These are phyloP conservation scores for Ustilago loliicola DNA, from an alignment of 1,284 basidiomycete species.

Conservation along the genomic window DNA sequence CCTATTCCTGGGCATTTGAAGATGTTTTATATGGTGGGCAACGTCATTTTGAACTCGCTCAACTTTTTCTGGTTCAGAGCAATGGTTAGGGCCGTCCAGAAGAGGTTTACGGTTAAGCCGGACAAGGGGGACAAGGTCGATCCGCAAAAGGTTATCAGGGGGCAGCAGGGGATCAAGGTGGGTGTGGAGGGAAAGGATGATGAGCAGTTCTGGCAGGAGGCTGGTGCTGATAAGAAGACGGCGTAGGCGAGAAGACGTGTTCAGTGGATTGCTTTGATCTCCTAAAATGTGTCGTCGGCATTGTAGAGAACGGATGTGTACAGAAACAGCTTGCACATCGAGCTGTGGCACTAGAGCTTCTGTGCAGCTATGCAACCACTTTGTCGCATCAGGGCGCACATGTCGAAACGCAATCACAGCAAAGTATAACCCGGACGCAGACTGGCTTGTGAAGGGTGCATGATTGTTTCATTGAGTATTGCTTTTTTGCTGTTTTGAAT, in stretches of 20 bases:
- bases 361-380: too few species aligned
- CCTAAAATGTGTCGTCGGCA: not conserved
- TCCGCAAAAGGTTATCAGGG: slow-evolving; percentile 46
- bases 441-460: not conserved
- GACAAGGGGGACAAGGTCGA: slow-evolving; percentile 32
- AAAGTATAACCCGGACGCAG: not conserved
- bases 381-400: too few species aligned
- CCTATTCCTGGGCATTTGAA: slow-evolving; percentile 38
- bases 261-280: not conserved
- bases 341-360: too few species aligned
- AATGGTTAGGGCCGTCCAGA: slow-evolving; percentile 69
- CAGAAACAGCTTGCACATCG: too few species aligned
- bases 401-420: not conserved
- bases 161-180: slow-evolving; percentile 55
- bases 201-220: slow-evolving; percentile 55
- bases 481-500: not conserved
- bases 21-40: slow-evolving; percentile 59
- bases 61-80: slow-evolving; percentile 72
- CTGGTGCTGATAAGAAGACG: slow-evolving; percentile 46
- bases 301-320: too few species aligned
- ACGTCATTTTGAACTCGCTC: slow-evolving; percentile 60
- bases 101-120: slow-evolving; percentile 63
- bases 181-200: slow-evolving; percentile 54
- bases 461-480: not conserved
- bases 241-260: slow-evolving; percentile 9